These are phyloP conservation scores for Ogataea henricii DNA, from an alignment of 805 yeast species.

Conservation along the genomic window DNA sequence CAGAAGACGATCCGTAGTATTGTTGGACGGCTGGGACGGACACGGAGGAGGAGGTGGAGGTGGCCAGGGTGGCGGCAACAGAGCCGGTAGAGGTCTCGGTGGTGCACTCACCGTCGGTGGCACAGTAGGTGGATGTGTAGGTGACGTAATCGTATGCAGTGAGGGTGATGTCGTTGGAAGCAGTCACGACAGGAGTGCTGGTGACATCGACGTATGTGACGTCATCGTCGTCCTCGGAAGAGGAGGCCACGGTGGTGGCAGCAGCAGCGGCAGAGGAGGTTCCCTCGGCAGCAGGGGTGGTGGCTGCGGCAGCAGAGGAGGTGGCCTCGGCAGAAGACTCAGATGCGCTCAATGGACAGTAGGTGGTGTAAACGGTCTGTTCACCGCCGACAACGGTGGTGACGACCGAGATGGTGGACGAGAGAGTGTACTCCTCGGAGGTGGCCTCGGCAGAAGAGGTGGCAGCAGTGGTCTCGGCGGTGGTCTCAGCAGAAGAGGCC, in stretches of 20 bases:
- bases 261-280: constrained; percentile 13
- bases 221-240: constrained; percentile 11
- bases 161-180: constrained; percentile 42
- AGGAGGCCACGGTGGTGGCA: constrained; percentile 1
- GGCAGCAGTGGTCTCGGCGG: constrained; percentile 12
- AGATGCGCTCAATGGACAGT: constrained; percentile 20
- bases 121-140: constrained; percentile 22
- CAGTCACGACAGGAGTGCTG: constrained; percentile 44
- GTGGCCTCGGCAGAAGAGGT: constrained; percentile 6
- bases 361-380: constrained; percentile 26
- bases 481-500: constrained; percentile 10
- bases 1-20: constrained; percentile 7
- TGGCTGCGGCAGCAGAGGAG: constrained; percentile 17
- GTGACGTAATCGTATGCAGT: constrained; percentile 32
- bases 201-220: constrained; percentile 24
- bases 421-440: background rate
- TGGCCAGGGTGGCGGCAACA: constrained; percentile 1
- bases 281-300: constrained; percentile 3
- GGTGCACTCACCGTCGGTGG: constrained; percentile 11
- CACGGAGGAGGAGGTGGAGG: background rate
- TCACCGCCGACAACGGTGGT: constrained; percentile 18
- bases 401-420: constrained; percentile 16
- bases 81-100: constrained; percentile 12
- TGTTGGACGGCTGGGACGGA: constrained; percentile 3
- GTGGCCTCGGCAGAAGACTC: constrained; percentile 5